phyloP scores from a whole-genome alignment of 768 basidiomycete genomes.

The Podaxis mareebaensis region DNA sequence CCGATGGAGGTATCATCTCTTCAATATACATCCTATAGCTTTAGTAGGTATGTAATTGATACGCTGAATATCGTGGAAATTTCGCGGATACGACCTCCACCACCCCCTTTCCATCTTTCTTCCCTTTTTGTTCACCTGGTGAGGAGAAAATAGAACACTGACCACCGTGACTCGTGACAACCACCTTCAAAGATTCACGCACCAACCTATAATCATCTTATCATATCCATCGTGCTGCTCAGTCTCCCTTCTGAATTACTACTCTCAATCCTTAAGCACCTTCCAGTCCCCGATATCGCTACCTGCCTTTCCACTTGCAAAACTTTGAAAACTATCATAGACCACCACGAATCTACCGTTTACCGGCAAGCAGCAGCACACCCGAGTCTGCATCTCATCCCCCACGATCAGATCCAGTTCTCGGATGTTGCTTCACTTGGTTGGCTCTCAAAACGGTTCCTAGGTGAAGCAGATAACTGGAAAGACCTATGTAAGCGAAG shows the following conservation, averaged over 20 bases:
- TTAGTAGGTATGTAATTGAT: no score
- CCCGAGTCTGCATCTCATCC: conserved; percentile 48
- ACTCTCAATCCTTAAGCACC: conserved; percentile 47
- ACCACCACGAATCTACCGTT: conserved; percentile 47
- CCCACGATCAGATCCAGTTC: conserved; percentile 14
- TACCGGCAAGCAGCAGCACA: conserved; percentile 55
- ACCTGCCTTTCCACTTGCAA: conserved; percentile 39
- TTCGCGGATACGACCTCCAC: no score
- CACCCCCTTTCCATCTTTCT: no score
- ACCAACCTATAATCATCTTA: background rate
- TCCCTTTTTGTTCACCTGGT: no score
- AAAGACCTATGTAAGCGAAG: conserved; percentile 56
- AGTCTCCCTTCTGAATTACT: conserved; percentile 61
- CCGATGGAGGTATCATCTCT: no score
- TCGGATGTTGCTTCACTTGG: background rate
- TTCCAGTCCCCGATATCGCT: conserved; percentile 47
- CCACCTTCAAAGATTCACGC: no score
- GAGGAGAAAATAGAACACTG: no score
- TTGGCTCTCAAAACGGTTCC: conserved; percentile 29
- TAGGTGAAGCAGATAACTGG: conserved; percentile 49
- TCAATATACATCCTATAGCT: no score
- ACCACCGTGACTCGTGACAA: no score
- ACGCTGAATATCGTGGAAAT: no score
- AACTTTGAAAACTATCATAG: conserved; percentile 47
- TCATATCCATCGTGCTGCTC: conserved; percentile 30